phyloP scores from a whole-genome alignment of 306 rosid genomes.

The Gynostemma pentaphyllum region DNA sequence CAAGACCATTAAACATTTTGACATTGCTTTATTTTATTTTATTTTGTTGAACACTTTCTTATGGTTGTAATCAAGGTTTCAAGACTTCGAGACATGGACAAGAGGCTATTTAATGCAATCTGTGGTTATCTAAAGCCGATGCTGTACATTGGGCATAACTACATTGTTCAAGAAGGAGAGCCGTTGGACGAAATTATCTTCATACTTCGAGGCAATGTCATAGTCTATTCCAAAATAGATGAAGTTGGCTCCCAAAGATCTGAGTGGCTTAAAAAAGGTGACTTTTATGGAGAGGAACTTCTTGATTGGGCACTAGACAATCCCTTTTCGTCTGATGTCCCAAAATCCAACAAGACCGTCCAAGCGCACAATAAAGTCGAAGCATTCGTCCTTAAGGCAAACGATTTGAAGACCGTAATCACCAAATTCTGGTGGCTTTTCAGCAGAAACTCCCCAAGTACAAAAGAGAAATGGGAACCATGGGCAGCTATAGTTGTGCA shows the following conservation, averaged over 20 bases:
- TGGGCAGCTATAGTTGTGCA: constrained; percentile 11
- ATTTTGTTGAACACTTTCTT: neutral
- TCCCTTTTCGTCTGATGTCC: neutral
- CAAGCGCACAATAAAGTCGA: constrained; percentile 6
- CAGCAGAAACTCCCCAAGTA: neutral
- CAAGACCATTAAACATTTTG: neutral
- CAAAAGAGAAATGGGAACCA: constrained; percentile 2
- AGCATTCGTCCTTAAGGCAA: constrained; percentile 5
- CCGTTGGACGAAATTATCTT: constrained; percentile 16
- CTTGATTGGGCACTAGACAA: neutral
- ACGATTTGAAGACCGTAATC: neutral
- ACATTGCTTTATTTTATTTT: neutral
- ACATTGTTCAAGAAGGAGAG: constrained; percentile 13
- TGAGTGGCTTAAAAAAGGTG: neutral
- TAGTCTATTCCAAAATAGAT: neutral
- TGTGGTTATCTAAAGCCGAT: constrained; percentile 8
- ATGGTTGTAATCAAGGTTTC: constrained; percentile 3
- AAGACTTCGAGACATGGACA: neutral
- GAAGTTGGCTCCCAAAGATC: neutral
- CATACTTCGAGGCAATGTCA: constrained; percentile 5
- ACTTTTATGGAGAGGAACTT: constrained; percentile 10
- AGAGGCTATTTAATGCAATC: neutral
- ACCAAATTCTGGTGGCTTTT: constrained; percentile 19
- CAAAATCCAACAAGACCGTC: constrained; percentile 1
- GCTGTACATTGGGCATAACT: neutral